Conservation (phyloP, 179 eudicot genomes). For the Beta lomatogona region DNA sequence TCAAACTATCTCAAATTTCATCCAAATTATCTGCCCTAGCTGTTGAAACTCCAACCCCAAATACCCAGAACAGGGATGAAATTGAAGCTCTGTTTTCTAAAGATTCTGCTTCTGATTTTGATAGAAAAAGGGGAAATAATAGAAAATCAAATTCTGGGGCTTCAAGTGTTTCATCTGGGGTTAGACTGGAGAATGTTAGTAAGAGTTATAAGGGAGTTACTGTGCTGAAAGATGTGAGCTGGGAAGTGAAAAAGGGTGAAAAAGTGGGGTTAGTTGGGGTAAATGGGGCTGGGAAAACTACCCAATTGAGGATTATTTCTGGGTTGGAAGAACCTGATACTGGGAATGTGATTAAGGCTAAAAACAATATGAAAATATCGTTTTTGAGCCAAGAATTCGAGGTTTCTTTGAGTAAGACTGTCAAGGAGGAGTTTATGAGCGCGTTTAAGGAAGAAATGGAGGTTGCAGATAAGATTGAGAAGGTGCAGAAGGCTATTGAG, state of each 20-base stretch:
- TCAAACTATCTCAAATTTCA: constrained; percentile 34
- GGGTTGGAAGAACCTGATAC: constrained; percentile 86
- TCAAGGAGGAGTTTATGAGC: constrained; percentile 84
- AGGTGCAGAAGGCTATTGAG: constrained; percentile 91
- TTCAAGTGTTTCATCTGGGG: constrained; percentile 81
- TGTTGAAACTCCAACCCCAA: constrained; percentile 42
- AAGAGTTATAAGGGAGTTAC: constrained; percentile 86
- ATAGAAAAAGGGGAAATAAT: constrained; percentile 45
- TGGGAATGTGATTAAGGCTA: constrained; percentile 89
- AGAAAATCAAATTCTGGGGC: constrained; percentile 63
- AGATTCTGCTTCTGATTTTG: constrained; percentile 32
- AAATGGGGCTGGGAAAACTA: constrained; percentile 96
- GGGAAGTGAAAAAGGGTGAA: constrained; percentile 98
- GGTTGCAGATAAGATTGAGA: constrained; percentile 71
- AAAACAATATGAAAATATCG: constrained; percentile 76
- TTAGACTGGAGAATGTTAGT: constrained; percentile 76
- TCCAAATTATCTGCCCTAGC: constrained; percentile 53
- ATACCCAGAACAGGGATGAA: constrained; percentile 46
- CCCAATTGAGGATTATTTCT: constrained; percentile 84
- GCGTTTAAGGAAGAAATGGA: constrained; percentile 94
- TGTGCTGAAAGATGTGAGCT: constrained; percentile 70
- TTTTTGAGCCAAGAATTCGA: constrained; percentile 95
- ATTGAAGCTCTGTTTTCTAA: constrained; percentile 76
- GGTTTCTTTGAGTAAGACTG: constrained; percentile 75
- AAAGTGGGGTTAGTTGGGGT: constrained; percentile 97